These are phyloP conservation scores for Yarrowia divulgata DNA, from an alignment of 805 yeast genomes.

Conservation along the genomic window DNA sequence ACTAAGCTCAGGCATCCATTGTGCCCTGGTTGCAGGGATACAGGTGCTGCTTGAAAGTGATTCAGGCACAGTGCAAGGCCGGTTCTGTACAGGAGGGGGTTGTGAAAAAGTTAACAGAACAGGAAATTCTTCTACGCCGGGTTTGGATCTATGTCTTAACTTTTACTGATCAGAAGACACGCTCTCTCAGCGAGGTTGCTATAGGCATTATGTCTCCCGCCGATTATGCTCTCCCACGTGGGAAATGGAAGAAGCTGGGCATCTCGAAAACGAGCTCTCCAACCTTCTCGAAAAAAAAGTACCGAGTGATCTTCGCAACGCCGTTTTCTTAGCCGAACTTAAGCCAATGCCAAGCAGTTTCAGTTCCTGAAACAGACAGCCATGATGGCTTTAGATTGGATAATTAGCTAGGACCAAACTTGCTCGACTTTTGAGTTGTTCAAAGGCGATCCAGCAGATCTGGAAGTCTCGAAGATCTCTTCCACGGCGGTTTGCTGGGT, in stretches of 20 bases:
- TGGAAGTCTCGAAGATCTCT: background rate
- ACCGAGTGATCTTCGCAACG: slow-evolving; percentile 1
- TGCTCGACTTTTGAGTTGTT: background rate
- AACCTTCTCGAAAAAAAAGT: background rate
- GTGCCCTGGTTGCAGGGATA: background rate
- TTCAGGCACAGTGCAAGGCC: no score
- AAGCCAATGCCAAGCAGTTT: background rate
- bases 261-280: background rate
- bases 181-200: background rate
- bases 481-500: background rate
- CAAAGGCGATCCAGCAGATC: background rate
- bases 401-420: no score
- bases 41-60: no score
- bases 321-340: slow-evolving; percentile 20
- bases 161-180: no score
- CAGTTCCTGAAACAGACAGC: background rate
- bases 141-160: no score
- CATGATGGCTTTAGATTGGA: background rate
- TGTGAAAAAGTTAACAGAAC: no score
- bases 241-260: background rate
- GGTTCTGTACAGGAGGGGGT: no score
- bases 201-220: background rate
- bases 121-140: no score
- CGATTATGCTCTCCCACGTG: background rate
- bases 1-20: background rate